Percentiles rank a stretch among this genome's conserved stretches.
These are phyloP conservation scores for Pleomassaria siparia DNA, from an alignment of 2,329 filamentous ascomycete species.

Conservation along the genomic window DNA sequence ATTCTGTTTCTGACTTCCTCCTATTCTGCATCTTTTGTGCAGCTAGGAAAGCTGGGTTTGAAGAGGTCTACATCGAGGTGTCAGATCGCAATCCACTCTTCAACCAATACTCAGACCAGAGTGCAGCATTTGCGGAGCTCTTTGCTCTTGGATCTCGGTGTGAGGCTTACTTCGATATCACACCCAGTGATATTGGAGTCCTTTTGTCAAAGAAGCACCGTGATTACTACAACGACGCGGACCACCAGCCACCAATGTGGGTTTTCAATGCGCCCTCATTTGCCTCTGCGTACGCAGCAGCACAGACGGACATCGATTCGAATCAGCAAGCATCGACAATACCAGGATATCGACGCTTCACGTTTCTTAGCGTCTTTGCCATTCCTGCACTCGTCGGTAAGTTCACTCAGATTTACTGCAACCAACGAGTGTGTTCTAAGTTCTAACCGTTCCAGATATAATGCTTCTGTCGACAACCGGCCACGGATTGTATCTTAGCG, in stretches of 20 bases:
- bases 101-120: constrained; percentile 63
- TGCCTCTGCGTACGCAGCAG: constrained; percentile 55
- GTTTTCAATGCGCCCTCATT: constrained; percentile 53
- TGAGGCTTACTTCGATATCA: constrained; percentile 62
- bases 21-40: constrained; percentile 61
- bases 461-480: constrained; percentile 60
- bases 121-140: constrained; percentile 64
- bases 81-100: constrained; percentile 64
- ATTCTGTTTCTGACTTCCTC: constrained; percentile 53
- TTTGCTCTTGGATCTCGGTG: constrained; percentile 66
- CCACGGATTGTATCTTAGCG: constrained; percentile 62
- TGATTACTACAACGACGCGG: constrained; percentile 43
- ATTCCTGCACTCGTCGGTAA: constrained; percentile 59
- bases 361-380: constrained; percentile 63
- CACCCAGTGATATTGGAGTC: constrained; percentile 39
- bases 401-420: not conserved
- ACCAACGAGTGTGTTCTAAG: not conserved
- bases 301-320: constrained; percentile 56
- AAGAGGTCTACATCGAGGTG: constrained; percentile 65
- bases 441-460: constrained; percentile 49
- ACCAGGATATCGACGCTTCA: constrained; percentile 54
- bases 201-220: constrained; percentile 43
- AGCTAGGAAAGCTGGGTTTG: constrained; percentile 58
- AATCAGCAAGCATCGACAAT: constrained; percentile 47
- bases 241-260: constrained; percentile 53